These are phyloP conservation scores for Lavandula angustifolia DNA, from an alignment of 257 asterid species.

Conservation along the genomic window DNA sequence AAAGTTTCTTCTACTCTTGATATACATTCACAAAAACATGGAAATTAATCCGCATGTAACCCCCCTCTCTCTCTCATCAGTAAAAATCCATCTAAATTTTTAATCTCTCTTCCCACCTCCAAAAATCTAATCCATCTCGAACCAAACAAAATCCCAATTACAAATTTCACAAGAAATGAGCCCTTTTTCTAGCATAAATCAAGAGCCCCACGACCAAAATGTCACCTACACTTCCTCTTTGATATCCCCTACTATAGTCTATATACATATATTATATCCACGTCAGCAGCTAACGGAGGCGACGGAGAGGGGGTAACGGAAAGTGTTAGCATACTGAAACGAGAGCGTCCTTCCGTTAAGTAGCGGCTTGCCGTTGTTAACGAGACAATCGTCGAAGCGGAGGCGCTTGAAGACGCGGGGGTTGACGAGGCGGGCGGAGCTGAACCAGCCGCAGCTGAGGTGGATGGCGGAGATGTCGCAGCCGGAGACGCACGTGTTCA, in stretches of 20 bases:
- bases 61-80: too few species aligned
- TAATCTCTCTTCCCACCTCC: neutral
- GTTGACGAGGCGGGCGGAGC: conserved; percentile 80
- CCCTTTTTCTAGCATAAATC: conserved; percentile 6
- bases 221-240: neutral
- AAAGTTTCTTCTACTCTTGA: too few species aligned
- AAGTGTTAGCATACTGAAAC: conserved; percentile 81
- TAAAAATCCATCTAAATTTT: too few species aligned
- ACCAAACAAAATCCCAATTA: conserved; percentile 33
- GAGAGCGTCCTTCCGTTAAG: conserved; percentile 59
- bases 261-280: conserved; percentile 12
- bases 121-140: conserved; percentile 17
- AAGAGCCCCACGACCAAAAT: conserved; percentile 13
- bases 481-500: conserved; percentile 67
- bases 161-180: conserved; percentile 25
- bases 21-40: too few species aligned
- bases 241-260: neutral
- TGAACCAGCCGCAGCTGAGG: conserved; percentile 88
- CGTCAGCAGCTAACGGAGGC: conserved; percentile 62
- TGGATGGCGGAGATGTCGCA: conserved; percentile 68
- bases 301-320: conserved; percentile 63
- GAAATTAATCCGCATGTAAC: too few species aligned
- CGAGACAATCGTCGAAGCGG: conserved; percentile 64
- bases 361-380: conserved; percentile 75
- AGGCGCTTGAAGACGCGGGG: conserved; percentile 78